A percentile compares a stretch with the other conserved stretches of the same genome.
These are phyloP conservation scores for Entomortierella beljakovae DNA, from an alignment of 192 early-diverging fungal species.

Conservation along the genomic window DNA sequence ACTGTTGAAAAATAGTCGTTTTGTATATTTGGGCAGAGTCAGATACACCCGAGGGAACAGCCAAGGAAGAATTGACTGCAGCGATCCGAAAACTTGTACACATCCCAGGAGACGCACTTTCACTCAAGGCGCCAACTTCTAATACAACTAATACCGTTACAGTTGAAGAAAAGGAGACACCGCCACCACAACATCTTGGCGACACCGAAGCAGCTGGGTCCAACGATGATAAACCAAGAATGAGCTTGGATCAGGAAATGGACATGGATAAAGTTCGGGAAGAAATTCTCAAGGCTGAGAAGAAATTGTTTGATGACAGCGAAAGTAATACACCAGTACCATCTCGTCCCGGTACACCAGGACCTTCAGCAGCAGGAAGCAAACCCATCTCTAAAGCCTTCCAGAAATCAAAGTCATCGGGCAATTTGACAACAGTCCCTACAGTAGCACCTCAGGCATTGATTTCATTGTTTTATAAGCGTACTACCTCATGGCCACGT, in stretches of 20 bases:
- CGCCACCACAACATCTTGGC: slow-evolving; percentile 15
- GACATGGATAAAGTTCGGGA: slow-evolving; percentile 48
- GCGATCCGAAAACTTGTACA: slow-evolving; percentile 53
- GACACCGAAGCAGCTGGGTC: slow-evolving; percentile 13
- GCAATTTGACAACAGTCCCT: slow-evolving; percentile 3
- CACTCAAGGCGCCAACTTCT: slow-evolving; percentile 34
- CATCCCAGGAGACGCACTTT: slow-evolving; percentile 44
- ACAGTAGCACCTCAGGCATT: slow-evolving; percentile 35
- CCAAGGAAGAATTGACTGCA: slow-evolving; percentile 40
- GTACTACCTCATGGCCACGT: slow-evolving; percentile 41
- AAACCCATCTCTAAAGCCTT: slow-evolving; percentile 31
- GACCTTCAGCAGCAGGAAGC: slow-evolving; percentile 5
- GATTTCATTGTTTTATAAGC: slow-evolving; percentile 60
- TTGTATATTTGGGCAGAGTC: slow-evolving; percentile 49
- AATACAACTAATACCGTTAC: background rate
- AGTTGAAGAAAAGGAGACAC: slow-evolving; percentile 6
- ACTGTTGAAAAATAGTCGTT: slow-evolving; percentile 46
- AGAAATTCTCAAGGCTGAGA: slow-evolving; percentile 41
- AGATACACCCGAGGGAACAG: slow-evolving; percentile 1
- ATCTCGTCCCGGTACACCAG: slow-evolving; percentile 36
- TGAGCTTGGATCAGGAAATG: slow-evolving; percentile 52
- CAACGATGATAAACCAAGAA: slow-evolving; percentile 24
- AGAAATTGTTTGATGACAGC: slow-evolving; percentile 40
- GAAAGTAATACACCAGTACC: slow-evolving; percentile 25
- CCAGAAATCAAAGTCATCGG: slow-evolving; percentile 36